Percentiles rank a stretch among this genome's conserved stretches.
These are phyloP conservation scores for Radiomyces spectabilis DNA, from an alignment of 192 early-diverging fungal species.

Conservation along the genomic window DNA sequence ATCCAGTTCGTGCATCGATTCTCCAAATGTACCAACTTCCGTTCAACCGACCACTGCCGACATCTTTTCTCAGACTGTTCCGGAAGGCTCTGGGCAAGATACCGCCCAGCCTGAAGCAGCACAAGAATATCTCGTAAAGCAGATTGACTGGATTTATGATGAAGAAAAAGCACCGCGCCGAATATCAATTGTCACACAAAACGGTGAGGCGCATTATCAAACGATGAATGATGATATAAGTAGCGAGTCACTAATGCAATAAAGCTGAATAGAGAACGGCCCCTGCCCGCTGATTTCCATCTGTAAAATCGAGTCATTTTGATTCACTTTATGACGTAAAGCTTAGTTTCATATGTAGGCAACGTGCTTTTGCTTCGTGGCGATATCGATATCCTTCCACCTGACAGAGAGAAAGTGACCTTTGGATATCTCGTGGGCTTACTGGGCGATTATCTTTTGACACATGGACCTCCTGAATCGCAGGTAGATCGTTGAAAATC, in stretches of 20 bases:
- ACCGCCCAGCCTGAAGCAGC: no score
- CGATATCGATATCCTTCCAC: conserved; percentile 49
- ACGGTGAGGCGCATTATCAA: conserved; percentile 36
- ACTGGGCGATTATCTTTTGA: conserved; percentile 71
- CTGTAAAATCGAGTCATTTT: conserved; percentile 13
- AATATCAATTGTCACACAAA: conserved; percentile 82
- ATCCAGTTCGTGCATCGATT: no score
- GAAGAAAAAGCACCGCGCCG: conserved; percentile 32
- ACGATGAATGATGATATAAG: no score
- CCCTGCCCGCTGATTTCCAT: conserved; percentile 87
- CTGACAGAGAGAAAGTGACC: conserved; percentile 43
- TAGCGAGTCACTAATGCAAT: neutral
- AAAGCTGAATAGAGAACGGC: conserved; percentile 67
- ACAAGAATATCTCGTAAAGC: conserved; percentile 65
- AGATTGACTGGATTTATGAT: conserved; percentile 56
- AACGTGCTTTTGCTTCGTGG: conserved; percentile 78
- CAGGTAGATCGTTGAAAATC: conserved; percentile 10
- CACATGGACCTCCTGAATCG: conserved; percentile 19
- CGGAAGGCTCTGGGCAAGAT: no score
- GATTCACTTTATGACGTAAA: neutral
- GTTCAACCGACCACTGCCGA: no score
- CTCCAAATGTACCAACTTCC: no score
- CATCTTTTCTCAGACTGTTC: no score
- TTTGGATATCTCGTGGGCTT: conserved; percentile 64
- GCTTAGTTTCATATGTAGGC: conserved; percentile 18